Percentiles rank a stretch among this genome's conserved stretches.
phyloP scores from a whole-genome alignment of 2,329 filamentous ascomycete species.

The Alternaria sp. region DNA sequence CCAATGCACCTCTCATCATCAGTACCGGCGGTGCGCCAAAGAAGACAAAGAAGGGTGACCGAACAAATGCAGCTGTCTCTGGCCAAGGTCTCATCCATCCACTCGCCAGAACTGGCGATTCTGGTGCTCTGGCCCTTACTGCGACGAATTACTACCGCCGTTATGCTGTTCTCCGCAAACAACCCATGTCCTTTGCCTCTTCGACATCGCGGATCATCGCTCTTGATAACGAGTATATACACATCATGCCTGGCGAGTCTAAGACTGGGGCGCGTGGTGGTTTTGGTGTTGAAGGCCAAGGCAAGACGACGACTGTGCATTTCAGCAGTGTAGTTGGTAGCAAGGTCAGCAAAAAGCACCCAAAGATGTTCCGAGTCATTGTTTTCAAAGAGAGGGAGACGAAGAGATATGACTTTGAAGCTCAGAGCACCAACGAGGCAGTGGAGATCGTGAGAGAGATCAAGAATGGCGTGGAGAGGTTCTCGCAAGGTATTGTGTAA shows the following conservation, averaged over 20 bases:
- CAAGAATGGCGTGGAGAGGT: conserved; percentile 77
- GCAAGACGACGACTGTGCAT: conserved; percentile 81
- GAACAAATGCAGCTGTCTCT: conserved; percentile 57
- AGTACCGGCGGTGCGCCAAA: conserved; percentile 59
- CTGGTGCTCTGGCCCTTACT: conserved; percentile 48
- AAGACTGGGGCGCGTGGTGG: conserved; percentile 59
- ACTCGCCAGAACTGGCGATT: conserved; percentile 67
- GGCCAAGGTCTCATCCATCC: conserved; percentile 66
- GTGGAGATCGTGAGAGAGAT: conserved; percentile 82
- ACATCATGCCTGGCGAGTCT: conserved; percentile 73
- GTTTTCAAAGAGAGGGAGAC: conserved; percentile 79
- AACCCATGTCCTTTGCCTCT: conserved; percentile 81
- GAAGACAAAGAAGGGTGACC: conserved; percentile 65
- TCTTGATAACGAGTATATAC: conserved; percentile 86
- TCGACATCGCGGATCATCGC: conserved; percentile 79
- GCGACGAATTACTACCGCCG: conserved; percentile 67
- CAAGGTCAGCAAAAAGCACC: conserved; percentile 81
- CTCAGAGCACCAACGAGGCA: conserved; percentile 75
- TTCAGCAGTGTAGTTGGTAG: conserved; percentile 84
- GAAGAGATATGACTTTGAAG: conserved; percentile 87
- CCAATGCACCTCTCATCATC: conserved; percentile 71
- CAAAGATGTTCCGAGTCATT: conserved; percentile 80
- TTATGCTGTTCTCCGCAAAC: conserved; percentile 82
- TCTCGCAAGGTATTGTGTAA: conserved; percentile 59
- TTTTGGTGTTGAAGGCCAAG: conserved; percentile 51